Evolutionary conservation across 352 stramenopile genomes (phyloP).

Genomic region (Globisporangium cederbergense): DNA sequence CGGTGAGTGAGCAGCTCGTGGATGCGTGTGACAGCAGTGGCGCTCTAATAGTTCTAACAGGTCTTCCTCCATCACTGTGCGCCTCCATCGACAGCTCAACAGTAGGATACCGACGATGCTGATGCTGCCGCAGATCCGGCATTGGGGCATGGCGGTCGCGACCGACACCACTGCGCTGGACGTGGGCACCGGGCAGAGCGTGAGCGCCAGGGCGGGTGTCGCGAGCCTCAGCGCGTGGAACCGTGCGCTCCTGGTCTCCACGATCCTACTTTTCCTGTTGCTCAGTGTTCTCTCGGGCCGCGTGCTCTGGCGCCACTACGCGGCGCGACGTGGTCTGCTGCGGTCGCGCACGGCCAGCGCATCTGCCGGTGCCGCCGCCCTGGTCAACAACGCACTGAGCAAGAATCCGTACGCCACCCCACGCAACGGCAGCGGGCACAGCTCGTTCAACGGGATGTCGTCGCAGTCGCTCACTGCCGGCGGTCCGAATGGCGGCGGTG

Average conservation of each 20-base stretch:
- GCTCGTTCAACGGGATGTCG: constrained; percentile 30
- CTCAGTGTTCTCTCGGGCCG: constrained; percentile 56
- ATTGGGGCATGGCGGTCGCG: not conserved
- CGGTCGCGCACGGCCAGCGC: constrained; percentile 3
- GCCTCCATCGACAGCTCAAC: not conserved
- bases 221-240: constrained; percentile 40
- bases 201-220: constrained; percentile 12
- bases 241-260: constrained; percentile 43
- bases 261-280: constrained; percentile 57
- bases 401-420: constrained; percentile 16
- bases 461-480: constrained; percentile 8
- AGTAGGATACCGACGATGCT: not conserved
- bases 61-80: too few species aligned
- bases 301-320: constrained; percentile 47
- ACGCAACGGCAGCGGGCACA: constrained; percentile 13
- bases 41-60: not conserved
- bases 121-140: constrained; percentile 4
- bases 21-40: not conserved
- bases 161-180: not conserved
- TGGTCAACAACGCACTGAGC: constrained; percentile 3
- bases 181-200: not conserved
- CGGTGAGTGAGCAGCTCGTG: not conserved
- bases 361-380: not conserved
- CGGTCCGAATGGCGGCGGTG: not conserved
- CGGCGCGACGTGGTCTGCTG: constrained; percentile 25